A percentile compares a stretch with the other conserved stretches of the same genome.
Evolutionary conservation across 2,329 filamentous ascomycete genomes (phyloP).

Genomic region (Fusarium sp.): DNA sequence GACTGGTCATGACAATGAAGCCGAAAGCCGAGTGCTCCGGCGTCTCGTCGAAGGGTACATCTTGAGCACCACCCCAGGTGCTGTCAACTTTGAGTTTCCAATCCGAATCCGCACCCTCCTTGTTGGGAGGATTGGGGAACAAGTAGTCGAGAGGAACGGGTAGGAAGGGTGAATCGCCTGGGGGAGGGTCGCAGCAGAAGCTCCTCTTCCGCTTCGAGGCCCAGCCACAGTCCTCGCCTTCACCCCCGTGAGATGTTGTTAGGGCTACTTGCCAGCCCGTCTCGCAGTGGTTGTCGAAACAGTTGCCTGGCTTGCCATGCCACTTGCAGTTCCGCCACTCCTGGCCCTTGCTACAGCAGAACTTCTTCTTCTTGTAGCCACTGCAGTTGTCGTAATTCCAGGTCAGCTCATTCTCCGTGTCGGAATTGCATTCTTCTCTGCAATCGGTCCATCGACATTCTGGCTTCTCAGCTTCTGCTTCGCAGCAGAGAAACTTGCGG

Average conservation of each 20-base stretch:
- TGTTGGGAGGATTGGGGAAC: constrained; percentile 48
- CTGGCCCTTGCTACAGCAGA: constrained; percentile 44
- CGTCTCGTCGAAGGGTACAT: constrained; percentile 33
- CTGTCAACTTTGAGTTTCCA: constrained; percentile 46
- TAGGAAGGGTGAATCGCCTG: constrained; percentile 46
- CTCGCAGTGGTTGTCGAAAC: constrained; percentile 49
- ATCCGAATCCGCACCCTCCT: constrained; percentile 46
- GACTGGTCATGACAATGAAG: constrained; percentile 48
- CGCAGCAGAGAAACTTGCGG: constrained; percentile 47
- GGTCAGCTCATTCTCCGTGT: neutral
- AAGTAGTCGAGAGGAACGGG: constrained; percentile 51
- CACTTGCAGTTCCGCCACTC: constrained; percentile 50
- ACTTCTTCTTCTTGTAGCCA: constrained; percentile 35
- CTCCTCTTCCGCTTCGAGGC: constrained; percentile 35
- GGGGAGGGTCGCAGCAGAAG: constrained; percentile 48
- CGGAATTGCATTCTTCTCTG: constrained; percentile 9
- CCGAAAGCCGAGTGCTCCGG: constrained; percentile 47
- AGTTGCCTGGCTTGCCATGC: constrained; percentile 49
- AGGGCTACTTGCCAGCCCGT: constrained; percentile 32
- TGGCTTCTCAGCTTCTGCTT: constrained; percentile 15
- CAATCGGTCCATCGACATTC: constrained; percentile 3
- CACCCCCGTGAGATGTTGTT: constrained; percentile 42
- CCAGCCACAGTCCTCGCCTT: constrained; percentile 37
- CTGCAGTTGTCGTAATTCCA: constrained; percentile 19
- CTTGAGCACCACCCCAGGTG: constrained; percentile 34